Evolutionary conservation across 139 green algal genomes (phyloP), one percentile per base, ranked within the genome.

Genomic region (Nannochloris sp.): DNA sequence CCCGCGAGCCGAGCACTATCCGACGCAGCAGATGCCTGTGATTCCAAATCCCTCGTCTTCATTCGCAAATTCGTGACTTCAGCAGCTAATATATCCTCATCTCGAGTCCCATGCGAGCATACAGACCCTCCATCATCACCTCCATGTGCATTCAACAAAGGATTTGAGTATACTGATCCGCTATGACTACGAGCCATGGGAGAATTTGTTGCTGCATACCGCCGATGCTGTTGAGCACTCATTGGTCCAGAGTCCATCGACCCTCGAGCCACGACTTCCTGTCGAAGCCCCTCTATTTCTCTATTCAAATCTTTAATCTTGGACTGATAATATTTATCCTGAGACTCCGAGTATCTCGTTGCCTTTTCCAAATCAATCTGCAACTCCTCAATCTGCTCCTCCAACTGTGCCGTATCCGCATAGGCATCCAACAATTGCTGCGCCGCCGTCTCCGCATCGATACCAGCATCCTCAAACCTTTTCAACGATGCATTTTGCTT

Each of bases 11-110:
- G n/a, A 23, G 57, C 57, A 31, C 3, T 27, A 19, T 51, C 23
- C 18, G 19, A 31, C 6, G 57, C 19, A 8, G 16, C 40, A 50
- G 57, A 48, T 51, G 23, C n/a, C 21, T 64, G 57, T 15, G 23
- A 31, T 1, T 50, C 57, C 19, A 64, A 31, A 27, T 64, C 57
- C 27, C 21, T 49, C 12, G 57, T 58, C 12, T 51, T 27, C 23
- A 50, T 31, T 18, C 57, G n/a, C 7, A 64, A 31, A 25, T 49
- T 27, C 6, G 57, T 44, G 1, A 64, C 57, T 23, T 64, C 57
- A 24, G 23, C 19, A n/a, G 57, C 57, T 19, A 64, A 31, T 9
- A 64, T 31, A 31, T 64, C 57, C 16, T 64, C 57, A 18, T 51
- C n/a, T 23, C 34, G 34, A 11, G 23, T 25, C 9, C 49, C 34